Conservation (phyloP, 306 rosid genomes). For the Prunus salicina region DNA sequence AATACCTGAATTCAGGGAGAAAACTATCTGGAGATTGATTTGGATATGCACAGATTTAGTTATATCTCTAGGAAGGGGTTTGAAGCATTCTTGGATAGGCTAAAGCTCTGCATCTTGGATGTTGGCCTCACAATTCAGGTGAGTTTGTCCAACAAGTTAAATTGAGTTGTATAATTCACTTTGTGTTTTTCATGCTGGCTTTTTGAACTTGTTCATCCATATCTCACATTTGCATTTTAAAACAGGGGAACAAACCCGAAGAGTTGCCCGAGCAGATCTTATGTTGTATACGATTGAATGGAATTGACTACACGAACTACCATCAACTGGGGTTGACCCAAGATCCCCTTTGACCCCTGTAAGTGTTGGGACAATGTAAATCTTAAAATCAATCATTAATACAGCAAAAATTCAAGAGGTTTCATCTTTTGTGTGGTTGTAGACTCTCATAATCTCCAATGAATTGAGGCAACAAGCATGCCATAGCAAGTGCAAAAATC, state of each 20-base stretch:
- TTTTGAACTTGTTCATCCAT: slow-evolving; percentile 1
- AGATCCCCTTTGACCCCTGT: slow-evolving; percentile 34
- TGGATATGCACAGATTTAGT: slow-evolving; percentile 98
- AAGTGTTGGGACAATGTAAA: slow-evolving; percentile 23
- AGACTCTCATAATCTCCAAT: slow-evolving; percentile 7
- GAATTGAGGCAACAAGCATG: slow-evolving; percentile 18
- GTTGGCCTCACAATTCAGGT: slow-evolving; percentile 99
- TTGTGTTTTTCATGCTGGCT: background rate
- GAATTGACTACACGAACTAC: slow-evolving; percentile 76
- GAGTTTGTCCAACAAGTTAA: slow-evolving; percentile 15
- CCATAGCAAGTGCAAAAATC: background rate
- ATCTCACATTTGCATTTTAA: slow-evolving; percentile 12
- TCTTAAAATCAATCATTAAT: slow-evolving; percentile 27
- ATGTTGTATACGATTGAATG: slow-evolving; percentile 84
- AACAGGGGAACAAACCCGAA: slow-evolving; percentile 90
- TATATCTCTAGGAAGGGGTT: slow-evolving; percentile 94
- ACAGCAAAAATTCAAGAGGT: slow-evolving; percentile 28
- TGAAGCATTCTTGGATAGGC: slow-evolving; percentile 85
- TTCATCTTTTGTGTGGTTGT: slow-evolving; percentile 11
- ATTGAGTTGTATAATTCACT: background rate
- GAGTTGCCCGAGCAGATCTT: slow-evolving; percentile 93
- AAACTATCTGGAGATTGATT: slow-evolving; percentile 90
- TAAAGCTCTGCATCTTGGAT: slow-evolving; percentile 74
- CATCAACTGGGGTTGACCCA: slow-evolving; percentile 68
- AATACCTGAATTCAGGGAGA: slow-evolving; percentile 54